Conservation (phyloP, 345 rosid species). For the Salix viminalis region DNA sequence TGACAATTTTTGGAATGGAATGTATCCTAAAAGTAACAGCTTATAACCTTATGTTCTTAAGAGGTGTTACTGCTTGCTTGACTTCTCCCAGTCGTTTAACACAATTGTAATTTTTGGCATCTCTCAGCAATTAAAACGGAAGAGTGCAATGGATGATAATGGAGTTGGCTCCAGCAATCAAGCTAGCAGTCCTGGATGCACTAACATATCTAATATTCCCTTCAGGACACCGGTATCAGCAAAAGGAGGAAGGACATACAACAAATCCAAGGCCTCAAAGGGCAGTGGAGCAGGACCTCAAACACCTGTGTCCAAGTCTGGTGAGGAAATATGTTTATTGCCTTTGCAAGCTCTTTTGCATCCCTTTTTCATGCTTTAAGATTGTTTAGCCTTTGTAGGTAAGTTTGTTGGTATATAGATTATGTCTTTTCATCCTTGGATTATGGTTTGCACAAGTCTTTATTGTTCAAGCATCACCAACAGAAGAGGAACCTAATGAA, state of each 20-base stretch:
- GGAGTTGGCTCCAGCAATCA: conserved; percentile 39
- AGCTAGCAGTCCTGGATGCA: conserved; percentile 46
- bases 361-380: not conserved
- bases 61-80: not conserved
- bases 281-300: conserved; percentile 57
- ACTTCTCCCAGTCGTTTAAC: conserved; percentile 11
- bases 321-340: conserved; percentile 35
- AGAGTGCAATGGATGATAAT: conserved; percentile 38
- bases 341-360: not conserved
- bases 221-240: conserved; percentile 71
- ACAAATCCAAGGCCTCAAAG: conserved; percentile 56
- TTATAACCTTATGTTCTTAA: not conserved
- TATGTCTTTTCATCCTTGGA: not conserved
- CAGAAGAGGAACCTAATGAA: conserved; percentile 14
- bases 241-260: conserved; percentile 57
- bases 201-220: conserved; percentile 42
- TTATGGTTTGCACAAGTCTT: not conserved
- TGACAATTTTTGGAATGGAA: not conserved
- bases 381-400: not conserved
- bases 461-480: not conserved
- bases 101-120: conserved; percentile 12
- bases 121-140: conserved; percentile 56
- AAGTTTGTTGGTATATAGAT: not conserved
- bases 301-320: conserved; percentile 61
- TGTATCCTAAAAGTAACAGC: not conserved